Evolutionary conservation across 176 grass and related monocot species (phyloP), one percentile per base, ranked within the genome.

Genomic region (Pontederia crassipes): DNA sequence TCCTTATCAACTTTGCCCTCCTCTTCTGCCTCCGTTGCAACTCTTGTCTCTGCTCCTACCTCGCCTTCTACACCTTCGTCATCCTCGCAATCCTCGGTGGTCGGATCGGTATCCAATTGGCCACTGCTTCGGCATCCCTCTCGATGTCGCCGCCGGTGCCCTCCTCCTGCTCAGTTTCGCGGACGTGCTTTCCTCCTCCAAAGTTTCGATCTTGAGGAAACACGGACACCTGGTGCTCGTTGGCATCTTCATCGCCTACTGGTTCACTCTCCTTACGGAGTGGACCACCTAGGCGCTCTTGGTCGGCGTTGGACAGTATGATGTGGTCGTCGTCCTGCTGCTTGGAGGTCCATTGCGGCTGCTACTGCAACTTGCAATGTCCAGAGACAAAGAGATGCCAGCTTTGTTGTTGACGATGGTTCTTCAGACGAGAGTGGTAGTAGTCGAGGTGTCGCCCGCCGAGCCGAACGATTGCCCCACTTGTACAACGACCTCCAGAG

Each of bases 211-310:
- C 79, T 75, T 75, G 55, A 62, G 87, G 57, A 89, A 90, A 68
- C 92, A 96, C 77, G 73, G 80, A 4, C 85, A 85, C 54, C 78
- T 96, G 49, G 78, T 96, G 32, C 29, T 69, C 59, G 62, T 96
- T 52, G 92, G 86, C 54, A 86, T 96, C 9, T 77, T 90, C 64
- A 85, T 86, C 1, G 86, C 92, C 45, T 90, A 90, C 77, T 96
- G 78, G 81, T 96, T 96, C 75, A 90, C 92, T 52, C 74, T 96
- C 16, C 80, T 96, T 1, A 83, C 92, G 10, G 86, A 96, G 87
- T 96, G 86, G 92, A 96, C 92, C 48, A 96, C 92, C 55, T 96
- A 83, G 92, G 69, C 83, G 56, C 84, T 96, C 45, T 79, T 96
- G 53, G 49, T 96, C 12, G 83, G 86, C 69, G 87, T 90, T 78